Evolutionary conservation across 2,329 filamentous ascomycete genomes (phyloP).

Genomic region (Fusarium kyushuense): DNA sequence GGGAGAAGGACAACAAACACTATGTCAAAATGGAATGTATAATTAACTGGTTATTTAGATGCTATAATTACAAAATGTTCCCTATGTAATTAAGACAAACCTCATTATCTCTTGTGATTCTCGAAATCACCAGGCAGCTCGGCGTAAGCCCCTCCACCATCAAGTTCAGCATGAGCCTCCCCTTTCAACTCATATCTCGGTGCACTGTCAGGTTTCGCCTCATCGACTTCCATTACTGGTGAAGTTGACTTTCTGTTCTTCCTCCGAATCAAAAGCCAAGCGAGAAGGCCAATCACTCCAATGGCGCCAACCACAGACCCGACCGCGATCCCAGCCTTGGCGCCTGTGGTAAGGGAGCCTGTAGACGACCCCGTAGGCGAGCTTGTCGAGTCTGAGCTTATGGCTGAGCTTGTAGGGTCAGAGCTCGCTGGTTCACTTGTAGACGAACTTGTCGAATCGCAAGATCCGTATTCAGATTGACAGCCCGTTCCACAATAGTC

Average conservation of each 20-base stretch:
- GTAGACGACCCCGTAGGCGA: background rate
- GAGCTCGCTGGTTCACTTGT: background rate
- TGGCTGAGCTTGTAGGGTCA: background rate
- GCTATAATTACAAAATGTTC: too few species aligned
- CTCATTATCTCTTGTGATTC: background rate
- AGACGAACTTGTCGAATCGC: background rate
- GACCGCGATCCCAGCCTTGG: constrained; percentile 1
- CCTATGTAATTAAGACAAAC: too few species aligned
- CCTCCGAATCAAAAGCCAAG: background rate
- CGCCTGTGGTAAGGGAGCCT: background rate
- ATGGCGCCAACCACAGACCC: background rate
- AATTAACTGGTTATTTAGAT: too few species aligned
- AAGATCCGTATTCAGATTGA: background rate
- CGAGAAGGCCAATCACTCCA: background rate
- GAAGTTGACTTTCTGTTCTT: background rate
- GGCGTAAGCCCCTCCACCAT: background rate
- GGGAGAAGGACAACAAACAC: too few species aligned
- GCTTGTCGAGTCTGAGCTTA: background rate
- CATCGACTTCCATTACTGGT: background rate
- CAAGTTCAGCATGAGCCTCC: background rate
- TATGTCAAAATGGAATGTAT: too few species aligned
- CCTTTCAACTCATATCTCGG: background rate
- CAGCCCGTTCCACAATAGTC: background rate
- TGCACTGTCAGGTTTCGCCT: background rate
- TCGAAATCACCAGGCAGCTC: background rate